Evolutionary conservation across 257 asterid species (phyloP).

Genomic region (Solanum lycopersicoides): DNA sequence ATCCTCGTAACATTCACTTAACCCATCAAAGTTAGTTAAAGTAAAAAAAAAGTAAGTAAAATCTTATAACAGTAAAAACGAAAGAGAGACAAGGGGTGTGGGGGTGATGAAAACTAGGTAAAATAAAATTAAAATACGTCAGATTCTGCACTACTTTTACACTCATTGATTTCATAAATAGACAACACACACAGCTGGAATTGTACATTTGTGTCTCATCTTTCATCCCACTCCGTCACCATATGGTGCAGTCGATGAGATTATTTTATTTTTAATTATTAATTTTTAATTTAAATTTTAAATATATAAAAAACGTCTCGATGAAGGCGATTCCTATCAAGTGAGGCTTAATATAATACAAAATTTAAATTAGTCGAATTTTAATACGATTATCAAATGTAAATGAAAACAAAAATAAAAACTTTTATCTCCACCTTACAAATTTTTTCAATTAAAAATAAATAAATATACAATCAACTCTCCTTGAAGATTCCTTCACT

Average conservation of each 20-base stretch:
- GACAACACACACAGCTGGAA: constrained; percentile 30
- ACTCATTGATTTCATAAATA: background rate
- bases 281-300: too few relatives aligned
- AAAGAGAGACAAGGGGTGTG: background rate
- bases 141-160: background rate
- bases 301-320: fast-evolving
- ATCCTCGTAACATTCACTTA: background rate
- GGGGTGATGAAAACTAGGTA: constrained; percentile 29
- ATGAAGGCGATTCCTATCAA: fast-evolving
- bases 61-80: background rate
- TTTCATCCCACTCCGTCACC: constrained; percentile 17
- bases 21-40: background rate
- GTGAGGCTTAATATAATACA: too few relatives aligned
- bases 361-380: too few relatives aligned
- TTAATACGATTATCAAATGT: fast-evolving
- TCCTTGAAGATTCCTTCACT: constrained; percentile 23
- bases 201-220: constrained; percentile 12
- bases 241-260: too few relatives aligned
- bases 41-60: background rate
- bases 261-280: too few relatives aligned
- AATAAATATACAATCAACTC: background rate
- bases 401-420: background rate
- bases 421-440: constrained; percentile 34
- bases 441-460: constrained; percentile 5
- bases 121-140: background rate